phyloP scores from a whole-genome alignment of 2,329 filamentous ascomycete genomes.

The Neonectria neomacrospora region DNA sequence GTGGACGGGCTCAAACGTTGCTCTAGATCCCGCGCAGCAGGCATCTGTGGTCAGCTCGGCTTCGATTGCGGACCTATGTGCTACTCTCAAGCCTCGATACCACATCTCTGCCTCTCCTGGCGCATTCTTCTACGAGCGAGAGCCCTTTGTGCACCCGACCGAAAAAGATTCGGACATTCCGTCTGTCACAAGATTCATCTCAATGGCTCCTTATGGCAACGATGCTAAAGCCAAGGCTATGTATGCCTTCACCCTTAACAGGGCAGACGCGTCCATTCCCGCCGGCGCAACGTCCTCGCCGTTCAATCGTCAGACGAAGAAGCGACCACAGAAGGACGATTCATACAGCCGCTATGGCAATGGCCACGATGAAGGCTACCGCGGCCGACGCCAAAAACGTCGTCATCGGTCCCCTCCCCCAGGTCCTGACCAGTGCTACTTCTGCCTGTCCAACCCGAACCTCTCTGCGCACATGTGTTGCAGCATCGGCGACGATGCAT shows the following conservation, averaged over 20 bases:
- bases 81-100: slow-evolving; percentile 87
- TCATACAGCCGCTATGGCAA: slow-evolving; percentile 66
- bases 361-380: slow-evolving; percentile 55
- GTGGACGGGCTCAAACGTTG: slow-evolving; percentile 73
- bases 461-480: slow-evolving; percentile 88
- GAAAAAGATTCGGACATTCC: slow-evolving; percentile 60
- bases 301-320: slow-evolving; percentile 67
- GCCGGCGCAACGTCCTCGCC: slow-evolving; percentile 81
- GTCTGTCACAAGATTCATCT: slow-evolving; percentile 87
- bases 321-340: slow-evolving; percentile 63
- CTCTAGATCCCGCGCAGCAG: slow-evolving; percentile 64
- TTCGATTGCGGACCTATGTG: slow-evolving; percentile 81
- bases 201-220: slow-evolving; percentile 83
- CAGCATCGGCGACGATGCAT: slow-evolving; percentile 87
- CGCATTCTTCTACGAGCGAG: slow-evolving; percentile 84
- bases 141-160: slow-evolving; percentile 83
- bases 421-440: slow-evolving; percentile 87
- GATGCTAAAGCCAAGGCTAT: slow-evolving; percentile 80
- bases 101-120: slow-evolving; percentile 79
- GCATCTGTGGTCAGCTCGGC: slow-evolving; percentile 66
- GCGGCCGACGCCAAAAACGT: slow-evolving; percentile 59
- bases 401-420: slow-evolving; percentile 66
- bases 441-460: slow-evolving; percentile 90
- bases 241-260: slow-evolving; percentile 81
- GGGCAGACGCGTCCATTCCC: slow-evolving; percentile 72